Conservation (phyloP, 148 eudicot genomes). For the Tetragonia tetragonoides region DNA sequence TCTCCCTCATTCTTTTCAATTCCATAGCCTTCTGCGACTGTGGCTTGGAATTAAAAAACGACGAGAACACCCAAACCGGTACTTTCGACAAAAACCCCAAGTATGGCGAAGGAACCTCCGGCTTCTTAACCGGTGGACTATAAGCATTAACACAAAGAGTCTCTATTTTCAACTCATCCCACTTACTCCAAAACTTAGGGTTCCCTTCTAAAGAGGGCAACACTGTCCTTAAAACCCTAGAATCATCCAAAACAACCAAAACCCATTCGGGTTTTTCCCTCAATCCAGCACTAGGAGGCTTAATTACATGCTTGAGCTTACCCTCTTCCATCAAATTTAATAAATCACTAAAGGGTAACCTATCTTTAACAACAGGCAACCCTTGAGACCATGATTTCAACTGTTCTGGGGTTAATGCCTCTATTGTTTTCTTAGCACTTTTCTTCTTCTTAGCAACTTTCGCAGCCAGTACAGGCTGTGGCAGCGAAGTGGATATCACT, state of each 20-base stretch:
- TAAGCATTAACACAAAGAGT: constrained; percentile 72
- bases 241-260: constrained; percentile 76
- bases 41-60: constrained; percentile 47
- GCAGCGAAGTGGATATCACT: constrained; percentile 59
- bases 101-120: constrained; percentile 67
- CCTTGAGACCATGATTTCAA: constrained; percentile 65
- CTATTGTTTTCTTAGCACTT: constrained; percentile 39
- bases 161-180: constrained; percentile 72
- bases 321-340: constrained; percentile 62
- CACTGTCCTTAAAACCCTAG: constrained; percentile 78
- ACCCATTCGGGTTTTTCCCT: constrained; percentile 55
- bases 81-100: constrained; percentile 57
- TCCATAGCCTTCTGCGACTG: constrained; percentile 68
- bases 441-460: constrained; percentile 62
- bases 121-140: constrained; percentile 73
- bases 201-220: constrained; percentile 67
- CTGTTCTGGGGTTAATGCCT: constrained; percentile 60
- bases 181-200: constrained; percentile 63
- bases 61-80: constrained; percentile 42
- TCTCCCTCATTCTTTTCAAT: constrained; percentile 70
- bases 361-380: constrained; percentile 58
- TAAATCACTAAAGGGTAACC: constrained; percentile 62
- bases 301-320: constrained; percentile 71
- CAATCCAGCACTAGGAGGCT: constrained; percentile 45
- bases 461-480: constrained; percentile 57